phyloP scores from a whole-genome alignment of 257 asterid species.

The Phtheirospermum japonicum region DNA sequence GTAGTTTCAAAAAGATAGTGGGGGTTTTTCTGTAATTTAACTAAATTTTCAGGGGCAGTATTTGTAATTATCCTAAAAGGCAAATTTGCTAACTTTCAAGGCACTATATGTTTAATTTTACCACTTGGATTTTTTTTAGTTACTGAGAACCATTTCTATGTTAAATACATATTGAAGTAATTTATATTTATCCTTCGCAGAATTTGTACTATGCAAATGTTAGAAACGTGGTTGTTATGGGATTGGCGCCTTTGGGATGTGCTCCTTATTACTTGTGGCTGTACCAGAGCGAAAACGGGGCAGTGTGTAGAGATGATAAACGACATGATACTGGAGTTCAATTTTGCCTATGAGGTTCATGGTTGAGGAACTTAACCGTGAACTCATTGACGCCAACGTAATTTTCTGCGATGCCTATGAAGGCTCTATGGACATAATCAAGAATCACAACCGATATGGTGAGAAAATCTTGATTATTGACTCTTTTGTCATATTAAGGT shows the following conservation, averaged over 20 bases:
- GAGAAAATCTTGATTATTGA: slow-evolving; percentile 33
- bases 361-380: slow-evolving; percentile 62
- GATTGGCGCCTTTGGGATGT: slow-evolving; percentile 89
- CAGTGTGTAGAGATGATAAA: slow-evolving; percentile 63
- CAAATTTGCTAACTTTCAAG: background rate
- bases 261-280: slow-evolving; percentile 82
- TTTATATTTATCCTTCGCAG: slow-evolving; percentile 37
- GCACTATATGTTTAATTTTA: background rate
- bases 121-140: background rate
- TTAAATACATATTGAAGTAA: slow-evolving; percentile 7
- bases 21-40: background rate
- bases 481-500: too few species aligned
- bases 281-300: slow-evolving; percentile 50
- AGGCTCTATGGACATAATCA: slow-evolving; percentile 86
- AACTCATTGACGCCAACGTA: slow-evolving; percentile 56
- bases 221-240: slow-evolving; percentile 84
- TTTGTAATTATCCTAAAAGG: background rate
- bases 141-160: background rate
- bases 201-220: slow-evolving; percentile 74
- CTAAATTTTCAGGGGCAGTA: background rate
- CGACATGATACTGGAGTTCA: slow-evolving; percentile 75
- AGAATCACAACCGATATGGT: slow-evolving; percentile 67
- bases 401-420: slow-evolving; percentile 86
- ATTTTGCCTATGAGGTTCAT: slow-evolving; percentile 67
- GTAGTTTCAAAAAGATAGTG: background rate